Base-by-base conservation (phyloP, 75 land plant species). In the Chamaecyparis obtusa region DNA sequence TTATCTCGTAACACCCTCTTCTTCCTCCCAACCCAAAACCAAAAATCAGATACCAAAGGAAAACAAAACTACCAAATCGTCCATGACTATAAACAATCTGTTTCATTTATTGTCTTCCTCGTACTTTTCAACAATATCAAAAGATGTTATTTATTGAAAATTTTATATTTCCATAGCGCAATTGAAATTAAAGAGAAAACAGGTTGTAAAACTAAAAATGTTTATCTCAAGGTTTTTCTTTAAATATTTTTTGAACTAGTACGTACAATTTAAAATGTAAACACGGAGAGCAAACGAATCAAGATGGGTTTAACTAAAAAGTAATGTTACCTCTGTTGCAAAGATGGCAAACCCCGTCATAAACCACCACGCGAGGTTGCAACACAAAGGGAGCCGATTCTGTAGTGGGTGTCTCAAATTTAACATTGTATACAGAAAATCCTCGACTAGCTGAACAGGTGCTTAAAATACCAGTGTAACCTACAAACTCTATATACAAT, bases 331-430 rank as follows among this genome's bases (percentile, higher is more conserved):
- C 97, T 55, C 86, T 56, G 91, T 97, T 97, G 89, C 99, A 97
- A 86, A 97, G 99, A 89, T 97, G 96, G 87, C 99, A 97, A 60
- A 97, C 96, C 13, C 99, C 99, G 67, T 97, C 99, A 82, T 96
- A 97, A 78, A 97, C 77, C 51, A 97, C 92, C 79, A 97, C 99
- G 9, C 98, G 87, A 3, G 99, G 99, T 88, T 92, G 95, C 84
- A 97, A 94, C 49, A 91, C 57, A 60, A 86, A 83, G 39, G 91
- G 94, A 10, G 39, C 49, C 13, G 90, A 72, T 32, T 15, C 76
- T 33, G 13, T 74, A 32, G 32, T 74, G 15, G 76, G 76, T 11
- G 76, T 74, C 13, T 0, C 36, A 33, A 74, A 74, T 74, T 74
- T 33, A 13, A 74, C 36, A 1, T 74, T 33, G 37, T 33, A 13